Base-by-base conservation (phyloP, 169 alveolate genomes). In the Cyclospora cayetanensis region DNA sequence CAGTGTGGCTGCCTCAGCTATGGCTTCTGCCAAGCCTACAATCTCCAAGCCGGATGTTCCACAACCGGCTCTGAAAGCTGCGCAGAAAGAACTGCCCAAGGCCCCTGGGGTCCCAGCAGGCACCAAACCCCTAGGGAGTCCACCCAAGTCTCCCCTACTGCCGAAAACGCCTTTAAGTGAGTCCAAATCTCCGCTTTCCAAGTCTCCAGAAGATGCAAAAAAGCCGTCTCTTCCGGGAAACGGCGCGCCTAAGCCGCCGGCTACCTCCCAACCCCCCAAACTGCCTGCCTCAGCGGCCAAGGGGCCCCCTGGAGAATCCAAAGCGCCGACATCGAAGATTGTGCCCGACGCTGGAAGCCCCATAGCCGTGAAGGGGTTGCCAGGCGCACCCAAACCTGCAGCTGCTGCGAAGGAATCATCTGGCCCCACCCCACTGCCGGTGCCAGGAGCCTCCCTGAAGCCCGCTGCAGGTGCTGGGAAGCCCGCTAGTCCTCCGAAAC, bases 81-180 rank as follows among this genome's bases (percentile, higher is more conserved):
- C 52, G 4, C 46, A 52, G 52, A 80, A 50, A 0, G 76, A 52
- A 3, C 41, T 80, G 50, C 89, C 89, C 29, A 80, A 52, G 41
- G 31, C 27, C 25, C 89, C 74, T 53, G 1, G 53, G 50, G 76
- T 74, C 22, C 70, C 74, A 50, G 18, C 74, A 22, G 89, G 72
- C 76, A 27, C 55, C 22, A 80, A 52, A 1, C 22, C 74, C 12
- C 12, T 35, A 46, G n/a, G 34, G 50, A 31, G 39, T 31, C 76
- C 55, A 80, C 39, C 41, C 12, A 80, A 20, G 20, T 2, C 74
- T 27, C 29, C 70, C 31, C 29, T 80, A 4, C 76, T 35, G 29
- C 74, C 34, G 43, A 80, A 80, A 52, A 39, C 15, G 37, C 53
- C 89, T 35, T 1, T 34, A 60, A 46, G 60, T 25, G 43, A 60